Conservation (phyloP, 2,329 filamentous ascomycete species). For the Fusarium solani-melongenae region DNA sequence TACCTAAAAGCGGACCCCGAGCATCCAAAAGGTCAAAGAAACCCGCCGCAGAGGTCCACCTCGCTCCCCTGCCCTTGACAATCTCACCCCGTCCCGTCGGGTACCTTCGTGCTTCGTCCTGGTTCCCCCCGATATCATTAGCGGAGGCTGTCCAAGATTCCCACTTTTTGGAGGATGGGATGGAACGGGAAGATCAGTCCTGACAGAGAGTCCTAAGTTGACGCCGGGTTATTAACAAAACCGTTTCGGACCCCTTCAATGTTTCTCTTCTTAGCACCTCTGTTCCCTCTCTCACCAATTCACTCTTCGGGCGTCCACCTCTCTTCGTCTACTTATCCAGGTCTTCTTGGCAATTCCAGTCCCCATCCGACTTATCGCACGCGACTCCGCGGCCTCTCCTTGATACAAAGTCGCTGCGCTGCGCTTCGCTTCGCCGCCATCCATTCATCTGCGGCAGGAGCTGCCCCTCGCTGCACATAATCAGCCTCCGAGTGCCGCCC, state of each 20-base stretch:
- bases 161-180: slow-evolving; percentile 34
- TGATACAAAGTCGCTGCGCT: slow-evolving; percentile 7
- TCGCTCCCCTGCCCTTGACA: slow-evolving; percentile 18
- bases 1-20: slow-evolving; percentile 22
- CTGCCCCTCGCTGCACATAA: slow-evolving; percentile 25
- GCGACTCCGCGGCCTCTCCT: slow-evolving; percentile 19
- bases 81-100: slow-evolving; percentile 21
- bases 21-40: slow-evolving; percentile 9
- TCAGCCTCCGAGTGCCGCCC: slow-evolving; percentile 15
- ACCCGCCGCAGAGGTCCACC: slow-evolving; percentile 24
- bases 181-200: slow-evolving; percentile 31
- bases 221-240: slow-evolving; percentile 34
- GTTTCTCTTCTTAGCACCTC: slow-evolving; percentile 22
- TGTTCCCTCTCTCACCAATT: slow-evolving; percentile 9
- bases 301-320: neutral
- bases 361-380: neutral
- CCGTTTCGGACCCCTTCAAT: slow-evolving; percentile 30
- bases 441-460: slow-evolving; percentile 9
- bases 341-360: slow-evolving; percentile 27
- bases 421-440: slow-evolving; percentile 22
- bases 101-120: slow-evolving; percentile 24
- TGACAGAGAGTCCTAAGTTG: slow-evolving; percentile 7
- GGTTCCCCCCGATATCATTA: slow-evolving; percentile 18
- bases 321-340: slow-evolving; percentile 14
- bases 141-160: slow-evolving; percentile 11